Evolutionary conservation across 352 stramenopile genomes (phyloP).

Genomic region (Phytophthora parvispora): DNA sequence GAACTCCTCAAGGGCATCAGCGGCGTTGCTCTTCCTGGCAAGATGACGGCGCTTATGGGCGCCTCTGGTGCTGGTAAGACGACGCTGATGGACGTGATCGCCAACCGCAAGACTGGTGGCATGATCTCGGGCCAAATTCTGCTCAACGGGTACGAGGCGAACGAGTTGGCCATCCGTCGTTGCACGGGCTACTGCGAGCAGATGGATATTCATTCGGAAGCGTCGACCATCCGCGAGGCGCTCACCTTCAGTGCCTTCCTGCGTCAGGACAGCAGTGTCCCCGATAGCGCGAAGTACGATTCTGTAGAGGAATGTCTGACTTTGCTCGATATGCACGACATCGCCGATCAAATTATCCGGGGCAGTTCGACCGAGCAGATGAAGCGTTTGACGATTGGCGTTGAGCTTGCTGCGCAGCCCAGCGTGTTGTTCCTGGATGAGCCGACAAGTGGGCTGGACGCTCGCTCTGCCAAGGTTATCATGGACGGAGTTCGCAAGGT

Average conservation of each 20-base stretch:
- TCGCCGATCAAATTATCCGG: conserved; percentile 42
- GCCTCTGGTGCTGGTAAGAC: conserved; percentile 56
- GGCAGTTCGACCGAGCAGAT: conserved; percentile 45
- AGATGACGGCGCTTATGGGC: conserved; percentile 65
- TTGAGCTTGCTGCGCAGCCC: conserved; percentile 88
- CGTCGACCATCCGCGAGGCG: conserved; percentile 59
- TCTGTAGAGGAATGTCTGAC: conserved; percentile 41
- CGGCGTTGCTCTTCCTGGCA: conserved; percentile 22
- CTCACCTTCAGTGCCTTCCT: conserved; percentile 88
- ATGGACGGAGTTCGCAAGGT: conserved; percentile 85
- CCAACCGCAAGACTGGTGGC: conserved; percentile 85
- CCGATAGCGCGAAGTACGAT: conserved; percentile 13
- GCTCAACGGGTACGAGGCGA: conserved; percentile 38
- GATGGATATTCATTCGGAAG: conserved; percentile 42
- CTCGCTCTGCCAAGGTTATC: conserved; percentile 80
- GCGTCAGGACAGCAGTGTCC: conserved; percentile 31
- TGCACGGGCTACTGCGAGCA: conserved; percentile 42
- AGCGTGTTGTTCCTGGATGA: conserved; percentile 82
- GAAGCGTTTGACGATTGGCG: conserved; percentile 76
- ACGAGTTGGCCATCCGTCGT: conserved; percentile 32
- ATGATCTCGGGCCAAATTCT: conserved; percentile 62
- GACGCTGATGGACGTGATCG: conserved; percentile 83
- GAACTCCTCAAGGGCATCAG: conserved; percentile 33
- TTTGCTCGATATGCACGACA: conserved; percentile 38
- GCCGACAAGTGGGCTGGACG: conserved; percentile 61